Evolutionary conservation across 345 rosid genomes (phyloP).

Genomic region (Citrus mangshanensis): DNA sequence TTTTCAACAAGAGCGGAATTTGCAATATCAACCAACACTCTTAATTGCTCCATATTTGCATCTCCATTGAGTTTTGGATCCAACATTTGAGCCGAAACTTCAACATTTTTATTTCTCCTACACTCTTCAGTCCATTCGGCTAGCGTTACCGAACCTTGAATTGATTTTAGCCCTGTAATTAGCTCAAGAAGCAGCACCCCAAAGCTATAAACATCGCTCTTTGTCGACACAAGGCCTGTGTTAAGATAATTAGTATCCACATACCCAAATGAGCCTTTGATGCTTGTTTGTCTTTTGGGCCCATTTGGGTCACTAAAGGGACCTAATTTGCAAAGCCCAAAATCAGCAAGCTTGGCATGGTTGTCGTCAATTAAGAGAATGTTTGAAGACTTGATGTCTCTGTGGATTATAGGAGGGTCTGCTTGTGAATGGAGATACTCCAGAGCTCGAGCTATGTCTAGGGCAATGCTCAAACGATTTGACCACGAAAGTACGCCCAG

Average conservation of each 20-base stretch:
- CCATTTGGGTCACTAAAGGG: not conserved
- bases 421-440: conserved; percentile 41
- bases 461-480: conserved; percentile 39
- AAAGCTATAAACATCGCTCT: conserved; percentile 41
- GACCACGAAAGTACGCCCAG: conserved; percentile 34
- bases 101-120: conserved; percentile 18
- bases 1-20: conserved; percentile 29
- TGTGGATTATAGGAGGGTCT: conserved; percentile 45
- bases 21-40: conserved; percentile 28
- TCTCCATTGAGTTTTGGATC: conserved; percentile 39
- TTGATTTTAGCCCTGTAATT: conserved; percentile 33
- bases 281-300: conserved; percentile 16
- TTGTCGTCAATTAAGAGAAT: conserved; percentile 29
- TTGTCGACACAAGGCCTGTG: conserved; percentile 32
- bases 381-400: conserved; percentile 63
- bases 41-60: conserved; percentile 29
- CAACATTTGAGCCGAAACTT: conserved; percentile 23
- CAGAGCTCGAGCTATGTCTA: conserved; percentile 44
- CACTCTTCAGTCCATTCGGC: conserved; percentile 38
- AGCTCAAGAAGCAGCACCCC: conserved; percentile 41
- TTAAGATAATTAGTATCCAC: conserved; percentile 33
- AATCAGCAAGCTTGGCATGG: conserved; percentile 46
- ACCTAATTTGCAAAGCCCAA: conserved; percentile 47
- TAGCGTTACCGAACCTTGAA: conserved; percentile 32
- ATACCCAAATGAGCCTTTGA: conserved; percentile 41